Evolutionary conservation across 108 stramenopile genomes (phyloP).

Genomic region (Cylindrotheca closterium): DNA sequence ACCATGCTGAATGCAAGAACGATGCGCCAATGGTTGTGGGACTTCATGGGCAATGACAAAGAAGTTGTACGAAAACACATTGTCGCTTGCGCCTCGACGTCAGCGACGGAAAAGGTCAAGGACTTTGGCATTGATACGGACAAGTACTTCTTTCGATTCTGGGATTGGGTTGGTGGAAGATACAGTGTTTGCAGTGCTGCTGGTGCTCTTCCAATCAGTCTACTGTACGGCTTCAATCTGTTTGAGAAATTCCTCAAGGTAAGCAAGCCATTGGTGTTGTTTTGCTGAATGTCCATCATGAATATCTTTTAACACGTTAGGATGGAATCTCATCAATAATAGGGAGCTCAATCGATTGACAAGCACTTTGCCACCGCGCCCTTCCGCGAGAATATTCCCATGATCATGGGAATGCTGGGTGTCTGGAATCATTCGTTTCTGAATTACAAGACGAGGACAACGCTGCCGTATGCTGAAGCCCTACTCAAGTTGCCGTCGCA

Average conservation of each 20-base stretch:
- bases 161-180: conserved; percentile 97
- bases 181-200: conserved; percentile 94
- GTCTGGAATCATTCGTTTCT: conserved; percentile 99
- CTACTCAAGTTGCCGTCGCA: conserved; percentile 97
- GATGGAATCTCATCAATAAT: too few relatives aligned
- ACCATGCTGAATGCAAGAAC: conserved; percentile 99
- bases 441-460: conserved; percentile 79
- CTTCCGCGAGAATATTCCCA: conserved; percentile 89
- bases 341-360: conserved; percentile 96
- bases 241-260: conserved; percentile 93
- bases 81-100: conserved; percentile 89
- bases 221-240: conserved; percentile 90
- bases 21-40: conserved; percentile 96
- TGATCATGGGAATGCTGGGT: conserved; percentile 96
- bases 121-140: conserved; percentile 92
- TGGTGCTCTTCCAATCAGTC: conserved; percentile 91
- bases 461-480: conserved; percentile 97
- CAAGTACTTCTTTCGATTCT: conserved; percentile 90
- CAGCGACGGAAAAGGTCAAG: conserved; percentile 67
- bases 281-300: not conserved
- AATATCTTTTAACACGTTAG: conserved; percentile 1
- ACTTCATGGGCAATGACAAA: conserved; percentile 89
- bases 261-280: conserved; percentile 12
- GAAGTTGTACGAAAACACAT: conserved; percentile 95
- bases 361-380: conserved; percentile 95